Evolutionary conservation across 129 eudicot genomes (phyloP), one percentile per base, ranked within the genome.

Genomic region (Artemisia tridentata): DNA sequence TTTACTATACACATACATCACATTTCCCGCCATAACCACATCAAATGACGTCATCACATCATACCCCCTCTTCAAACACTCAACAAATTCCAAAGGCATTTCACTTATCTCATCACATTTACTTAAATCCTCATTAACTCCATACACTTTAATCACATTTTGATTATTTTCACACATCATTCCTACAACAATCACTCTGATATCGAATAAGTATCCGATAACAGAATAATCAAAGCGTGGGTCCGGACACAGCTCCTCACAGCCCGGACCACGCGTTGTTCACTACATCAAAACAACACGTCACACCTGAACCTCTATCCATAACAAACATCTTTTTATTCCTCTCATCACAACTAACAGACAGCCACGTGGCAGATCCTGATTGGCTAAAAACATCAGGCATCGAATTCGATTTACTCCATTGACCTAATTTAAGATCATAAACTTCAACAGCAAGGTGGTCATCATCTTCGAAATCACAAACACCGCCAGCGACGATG

Each of bases 401-500:
- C 88, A 89, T 84, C 14, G 88, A 80, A n/a, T 82, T 66, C 72
- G 86, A 75, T 31, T 66, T 53, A 9, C 7, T 62, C 90, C 90
- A 89, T 20, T 12, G n/a, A 4, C 70, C 58, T 2, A 75, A 27
- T 1, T 5, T 46, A 43, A 76, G 27, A 74, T 82, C 79, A 54
- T 86, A 89, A 31, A 87, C 73, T 69, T 90, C 96, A 4, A 87
- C 88, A 0, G 88, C 81, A n/a, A 86, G 80, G 0, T 38, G 1
- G 7, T 38, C 10, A 1, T 87, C 95, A 21, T 83, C 83, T 25
- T 84, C 90, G 11, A 84, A 83, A 5, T 75, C 83, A 64, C 73
- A 84, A 0, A 72, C 72, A 29, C 96, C 87, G 18, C 96, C 96
- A 0, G 91, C 88, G 9, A 90, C 71, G 14, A 90, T 65, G 11